Conservation (phyloP, 2,329 filamentous ascomycete species). For the Pyrenochaeta sp. region DNA sequence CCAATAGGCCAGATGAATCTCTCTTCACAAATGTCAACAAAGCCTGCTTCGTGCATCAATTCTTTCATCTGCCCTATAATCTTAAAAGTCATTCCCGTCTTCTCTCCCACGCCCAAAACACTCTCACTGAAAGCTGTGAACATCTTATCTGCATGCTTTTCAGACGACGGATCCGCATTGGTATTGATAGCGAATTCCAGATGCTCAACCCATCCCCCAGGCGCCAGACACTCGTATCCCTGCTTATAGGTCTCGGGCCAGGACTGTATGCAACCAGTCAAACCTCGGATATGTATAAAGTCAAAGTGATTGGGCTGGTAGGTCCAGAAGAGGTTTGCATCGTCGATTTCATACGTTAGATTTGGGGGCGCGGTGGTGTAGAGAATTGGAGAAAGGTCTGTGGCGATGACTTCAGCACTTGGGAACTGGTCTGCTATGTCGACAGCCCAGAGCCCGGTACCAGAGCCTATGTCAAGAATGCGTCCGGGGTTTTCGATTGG, state of each 20-base stretch:
- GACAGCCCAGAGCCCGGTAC: slow-evolving; percentile 47
- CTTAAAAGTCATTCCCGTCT: slow-evolving; percentile 37
- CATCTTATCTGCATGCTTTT: slow-evolving; percentile 26
- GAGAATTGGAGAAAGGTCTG: slow-evolving; percentile 49
- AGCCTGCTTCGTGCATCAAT: slow-evolving; percentile 33
- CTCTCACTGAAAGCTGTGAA: slow-evolving; percentile 25
- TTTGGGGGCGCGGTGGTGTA: slow-evolving; percentile 49
- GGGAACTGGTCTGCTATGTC: slow-evolving; percentile 51
- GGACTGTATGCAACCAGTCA: slow-evolving; percentile 52
- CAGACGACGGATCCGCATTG: slow-evolving; percentile 18
- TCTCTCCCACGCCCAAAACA: slow-evolving; percentile 25
- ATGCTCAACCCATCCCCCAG: slow-evolving; percentile 56
- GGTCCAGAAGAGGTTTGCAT: slow-evolving; percentile 52
- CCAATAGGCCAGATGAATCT: slow-evolving; percentile 46
- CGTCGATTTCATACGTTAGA: slow-evolving; percentile 57
- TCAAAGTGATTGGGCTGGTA: slow-evolving; percentile 50
- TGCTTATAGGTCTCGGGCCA: slow-evolving; percentile 53
- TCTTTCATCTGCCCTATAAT: slow-evolving; percentile 27
- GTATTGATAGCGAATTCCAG: slow-evolving; percentile 48
- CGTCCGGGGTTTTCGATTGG: slow-evolving; percentile 36
- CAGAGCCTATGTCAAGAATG: slow-evolving; percentile 47
- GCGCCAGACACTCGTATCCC: slow-evolving; percentile 48
- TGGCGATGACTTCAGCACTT: slow-evolving; percentile 43
- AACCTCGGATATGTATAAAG: slow-evolving; percentile 50
- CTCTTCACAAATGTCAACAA: slow-evolving; percentile 36